Base-by-base conservation (phyloP, 768 basidiomycete species). In the Boletus pseudo-olivaceus region DNA sequence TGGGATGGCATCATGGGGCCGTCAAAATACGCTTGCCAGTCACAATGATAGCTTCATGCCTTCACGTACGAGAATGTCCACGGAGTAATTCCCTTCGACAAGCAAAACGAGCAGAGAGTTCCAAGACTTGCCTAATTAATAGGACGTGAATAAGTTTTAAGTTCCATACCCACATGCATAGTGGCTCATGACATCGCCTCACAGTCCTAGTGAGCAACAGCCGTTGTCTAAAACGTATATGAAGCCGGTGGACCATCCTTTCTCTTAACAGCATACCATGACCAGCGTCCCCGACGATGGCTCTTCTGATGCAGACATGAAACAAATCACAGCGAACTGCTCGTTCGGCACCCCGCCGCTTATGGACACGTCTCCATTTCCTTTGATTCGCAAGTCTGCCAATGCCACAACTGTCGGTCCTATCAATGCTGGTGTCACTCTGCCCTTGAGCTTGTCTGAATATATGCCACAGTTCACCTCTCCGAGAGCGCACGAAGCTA, bases 291-390 rank as follows among this genome's bases (percentile, higher is more conserved):
- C 60, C 17, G 66, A 72, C 59, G 62, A 71, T 51, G 70, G 67
- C 6, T 67, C 70, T 57, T 69, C 66, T 43, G 71, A 71, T 54
- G 63, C 62, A 39, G 71, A 69, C 41, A 33, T 61, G 34, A 48
- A 44, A 46, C 55, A 44, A 11, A 41, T 51, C 35, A 35, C 43
- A 37, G 20, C 51, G 12, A 48, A 52, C 29, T 41, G 51, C 32
- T 50, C 53, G 4, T 45, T 44, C 11, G 12, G 23, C 43, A 23
- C 30, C 29, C 50, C 47, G 32, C 48, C 29, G 23, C 41, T 23
- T n/a, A 32, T 41, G 35, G 40, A 51, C 43, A 49, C 7, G 10
- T 46, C 20, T 6, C n/a, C 47, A 35, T 45, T 27, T 20, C 45
- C 40, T 33, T 32, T 20, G 8, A 19, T 19, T 49, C 47, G 11